Evolutionary conservation across 2,329 filamentous ascomycete genomes (phyloP).

Genomic region (Nemania abortiva): DNA sequence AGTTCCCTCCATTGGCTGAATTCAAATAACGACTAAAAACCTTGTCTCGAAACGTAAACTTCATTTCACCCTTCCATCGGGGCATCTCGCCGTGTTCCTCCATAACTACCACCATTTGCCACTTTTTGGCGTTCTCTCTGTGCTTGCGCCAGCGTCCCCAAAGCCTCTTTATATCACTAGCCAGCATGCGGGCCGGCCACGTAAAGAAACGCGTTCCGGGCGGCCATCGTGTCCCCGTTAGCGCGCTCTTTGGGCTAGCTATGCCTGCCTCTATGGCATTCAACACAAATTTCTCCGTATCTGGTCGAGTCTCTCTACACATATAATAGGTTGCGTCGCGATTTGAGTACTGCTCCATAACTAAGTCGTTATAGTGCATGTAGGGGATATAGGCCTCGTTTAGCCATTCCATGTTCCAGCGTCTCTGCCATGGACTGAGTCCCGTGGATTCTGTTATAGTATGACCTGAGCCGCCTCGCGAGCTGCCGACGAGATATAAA

Average conservation of each 20-base stretch:
- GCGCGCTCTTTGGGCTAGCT: not conserved
- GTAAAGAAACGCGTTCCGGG: not conserved
- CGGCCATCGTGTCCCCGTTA: not conserved
- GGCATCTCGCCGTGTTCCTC: constrained; percentile 12
- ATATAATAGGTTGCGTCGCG: not conserved
- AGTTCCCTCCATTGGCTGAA: not conserved
- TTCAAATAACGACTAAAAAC: not conserved
- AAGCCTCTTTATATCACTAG: not conserved
- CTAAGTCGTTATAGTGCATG: not conserved
- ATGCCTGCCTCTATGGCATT: not conserved
- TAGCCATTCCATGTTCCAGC: constrained; percentile 21
- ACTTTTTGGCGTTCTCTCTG: constrained; percentile 5
- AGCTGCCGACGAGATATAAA: not conserved
- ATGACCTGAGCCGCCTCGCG: not conserved
- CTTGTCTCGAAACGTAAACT: constrained; percentile 1
- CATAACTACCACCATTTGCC: constrained; percentile 9
- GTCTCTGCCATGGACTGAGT: constrained; percentile 17
- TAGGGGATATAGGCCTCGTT: constrained; percentile 17
- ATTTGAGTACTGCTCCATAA: not conserved
- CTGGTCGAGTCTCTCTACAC: not conserved
- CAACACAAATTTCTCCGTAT: not conserved
- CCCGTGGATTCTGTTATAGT: constrained; percentile 4
- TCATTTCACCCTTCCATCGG: constrained; percentile 17
- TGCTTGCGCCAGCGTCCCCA: constrained; percentile 11
- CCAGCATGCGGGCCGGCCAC: constrained; percentile 7